Evolutionary conservation across 23 red algal genomes (phyloP), one percentile per base, ranked within the genome.

Genomic region (Cyanidioschyzon merolae): DNA sequence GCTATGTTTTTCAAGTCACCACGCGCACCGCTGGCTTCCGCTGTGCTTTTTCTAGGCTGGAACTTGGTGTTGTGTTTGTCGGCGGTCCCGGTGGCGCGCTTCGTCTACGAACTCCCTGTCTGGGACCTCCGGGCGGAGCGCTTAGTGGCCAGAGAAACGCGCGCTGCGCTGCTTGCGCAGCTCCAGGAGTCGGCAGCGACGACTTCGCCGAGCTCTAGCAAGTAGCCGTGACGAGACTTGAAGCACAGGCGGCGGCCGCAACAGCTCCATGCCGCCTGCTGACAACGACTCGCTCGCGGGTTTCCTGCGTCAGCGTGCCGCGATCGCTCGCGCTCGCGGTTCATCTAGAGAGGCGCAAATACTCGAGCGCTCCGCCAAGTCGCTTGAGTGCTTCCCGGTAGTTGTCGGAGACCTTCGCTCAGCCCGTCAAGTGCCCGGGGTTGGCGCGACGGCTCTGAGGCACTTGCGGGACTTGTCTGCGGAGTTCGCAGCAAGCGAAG

Each of bases 1-100:
- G 45, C 12, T 54, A 54, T 54, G 45, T 15, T 54, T 54, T 21
- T 21, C 7, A 54, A 21, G 45, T 21, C 7, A 21, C 45, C 45
- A 21, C 45, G 7, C 45, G 7, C 45, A 21, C 45, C 45, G 7
- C 21, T 54, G 12, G 45, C 45, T 54, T 54, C 45, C 45, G 45
- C 21, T 54, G 45, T 54, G 45, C 21, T 54, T 7, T 54, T 54
- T 54, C 45, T 54, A 54, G 45, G 45, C 45, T 54, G 45, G 63
- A 71, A 71, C 32, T 3, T 71, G 16, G 21, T 71, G 2, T 35
- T 71, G 29, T 71, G 63, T 27, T 7, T 71, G 16, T 3, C 63
- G 63, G 21, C 63, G 16, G 30, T 71, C 21, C 63, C 63, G 12
- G 63, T 71, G 63, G 32, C 63, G n/a, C 63, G 63, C 12, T 71